Evolutionary conservation across 306 rosid species (phyloP), one percentile per base, ranked within the genome.

Genomic region (Inga oerstediana): DNA sequence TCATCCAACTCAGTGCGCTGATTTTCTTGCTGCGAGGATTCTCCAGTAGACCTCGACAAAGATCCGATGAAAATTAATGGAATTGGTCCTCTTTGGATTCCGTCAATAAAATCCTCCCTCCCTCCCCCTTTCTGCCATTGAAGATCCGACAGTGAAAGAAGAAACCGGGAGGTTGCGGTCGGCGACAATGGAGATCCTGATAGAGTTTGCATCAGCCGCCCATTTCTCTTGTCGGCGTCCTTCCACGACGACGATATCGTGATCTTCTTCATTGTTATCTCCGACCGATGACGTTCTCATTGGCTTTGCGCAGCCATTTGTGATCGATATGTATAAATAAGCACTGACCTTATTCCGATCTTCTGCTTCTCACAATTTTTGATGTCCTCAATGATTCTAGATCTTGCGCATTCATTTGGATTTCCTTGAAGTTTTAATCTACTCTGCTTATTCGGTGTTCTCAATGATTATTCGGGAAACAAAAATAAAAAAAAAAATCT

Each of bases 201-300:
- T 84, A 15, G 89, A 81, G 16, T 56, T 44, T 79, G 30, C 45
- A 85, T 86, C 88, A 79, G 83, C 85, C 32, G 74, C 89, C 19
- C 88, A 86, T 37, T 76, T 81, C 78, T 86, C 86, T 70, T 84
- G 88, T 69, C 71, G 54, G 9, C 59, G 22, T 52, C 59, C 59
- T 27, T 83, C 82, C 70, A 54, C 86, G 14, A 62, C 87, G 45
- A 51, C 86, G 2, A 32, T 1, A 32, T 32, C 34, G 45, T 77
- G 85, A 4, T 79, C 86, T 7, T 56, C 75, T 66, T 48, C 84
- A 51, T 59, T 84, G 3, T 43, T 54, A 44, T 20, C 73, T 35
- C 59, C 44, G 5, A 46, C 27, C 4, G 66, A 39, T 81, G 58
- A 70, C 58, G 8, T 15, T 64, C 39, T 30, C 45, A 46, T 5